phyloP scores from a whole-genome alignment of 2,329 filamentous ascomycete genomes.

The Leptographium lundbergii region DNA sequence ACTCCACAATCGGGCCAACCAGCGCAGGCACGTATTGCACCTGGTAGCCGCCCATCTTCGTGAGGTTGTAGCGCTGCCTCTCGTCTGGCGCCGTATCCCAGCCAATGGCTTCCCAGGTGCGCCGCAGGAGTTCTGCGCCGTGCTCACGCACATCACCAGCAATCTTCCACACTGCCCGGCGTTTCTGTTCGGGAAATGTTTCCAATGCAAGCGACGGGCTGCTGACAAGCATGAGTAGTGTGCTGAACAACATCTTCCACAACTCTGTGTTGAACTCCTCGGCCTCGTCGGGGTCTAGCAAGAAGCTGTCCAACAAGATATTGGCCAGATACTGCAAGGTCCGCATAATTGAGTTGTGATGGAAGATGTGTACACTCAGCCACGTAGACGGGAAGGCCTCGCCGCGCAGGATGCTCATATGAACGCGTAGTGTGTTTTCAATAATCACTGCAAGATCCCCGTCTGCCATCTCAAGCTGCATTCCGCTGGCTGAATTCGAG shows the following conservation, averaged over 20 bases:
- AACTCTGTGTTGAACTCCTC: slow-evolving; percentile 86
- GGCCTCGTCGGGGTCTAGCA: slow-evolving; percentile 83
- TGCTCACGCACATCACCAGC: slow-evolving; percentile 89
- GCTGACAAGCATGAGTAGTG: slow-evolving; percentile 76
- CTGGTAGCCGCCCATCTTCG: slow-evolving; percentile 88
- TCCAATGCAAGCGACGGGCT: slow-evolving; percentile 83
- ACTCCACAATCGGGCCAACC: slow-evolving; percentile 80
- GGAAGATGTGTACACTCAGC: slow-evolving; percentile 87
- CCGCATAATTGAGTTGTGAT: slow-evolving; percentile 80
- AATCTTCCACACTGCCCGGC: slow-evolving; percentile 96
- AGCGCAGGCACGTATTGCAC: slow-evolving; percentile 94
- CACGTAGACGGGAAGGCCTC: slow-evolving; percentile 82
- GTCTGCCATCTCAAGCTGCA: slow-evolving; percentile 63
- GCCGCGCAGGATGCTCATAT: slow-evolving; percentile 79
- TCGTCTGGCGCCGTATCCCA: slow-evolving; percentile 87
- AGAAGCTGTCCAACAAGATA: slow-evolving; percentile 68
- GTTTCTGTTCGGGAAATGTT: slow-evolving; percentile 93
- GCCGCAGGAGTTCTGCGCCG: slow-evolving; percentile 72
- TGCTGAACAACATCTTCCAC: slow-evolving; percentile 89
- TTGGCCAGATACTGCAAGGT: slow-evolving; percentile 71
- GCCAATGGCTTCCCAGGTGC: slow-evolving; percentile 89
- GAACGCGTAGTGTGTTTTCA: slow-evolving; percentile 67
- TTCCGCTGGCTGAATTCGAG: slow-evolving; percentile 58
- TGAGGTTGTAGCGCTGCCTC: slow-evolving; percentile 59
- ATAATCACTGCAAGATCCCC: slow-evolving; percentile 64